Conservation (phyloP, 805 yeast genomes). For the Metschnikowia lochheadii region DNA sequence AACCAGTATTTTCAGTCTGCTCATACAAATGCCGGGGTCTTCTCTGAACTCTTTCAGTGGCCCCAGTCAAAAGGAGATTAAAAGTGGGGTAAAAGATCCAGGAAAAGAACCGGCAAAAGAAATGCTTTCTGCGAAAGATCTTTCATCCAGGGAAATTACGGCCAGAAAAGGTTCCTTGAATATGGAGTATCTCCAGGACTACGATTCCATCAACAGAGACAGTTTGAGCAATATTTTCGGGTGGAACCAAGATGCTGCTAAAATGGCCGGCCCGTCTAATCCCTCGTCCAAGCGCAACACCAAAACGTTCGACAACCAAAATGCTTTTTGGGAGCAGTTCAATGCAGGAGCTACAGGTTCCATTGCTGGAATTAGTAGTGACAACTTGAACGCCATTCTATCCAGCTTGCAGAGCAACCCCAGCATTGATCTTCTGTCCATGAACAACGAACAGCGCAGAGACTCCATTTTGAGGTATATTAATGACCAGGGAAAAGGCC, state of each 20-base stretch:
- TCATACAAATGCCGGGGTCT: conserved; percentile 38
- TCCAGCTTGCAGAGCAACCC: conserved; percentile 34
- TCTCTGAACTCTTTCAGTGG: conserved; percentile 31
- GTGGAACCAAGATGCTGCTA: conserved; percentile 22
- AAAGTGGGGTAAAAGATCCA: conserved; percentile 1
- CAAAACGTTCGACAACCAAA: conserved; percentile 9
- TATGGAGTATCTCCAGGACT: conserved; percentile 31
- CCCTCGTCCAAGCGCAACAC: conserved; percentile 9
- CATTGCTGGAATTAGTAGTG: conserved; percentile 26
- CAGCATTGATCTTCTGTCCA: conserved; percentile 34
- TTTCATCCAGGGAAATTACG: no score
- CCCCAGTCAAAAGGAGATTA: conserved; percentile 10
- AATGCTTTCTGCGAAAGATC: no score
- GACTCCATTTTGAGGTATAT: conserved; percentile 36
- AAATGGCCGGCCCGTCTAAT: conserved; percentile 3
- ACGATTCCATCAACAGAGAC: conserved; percentile 28
- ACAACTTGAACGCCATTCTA: conserved; percentile 30
- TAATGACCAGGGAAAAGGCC: conserved; percentile 28
- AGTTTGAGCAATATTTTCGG: conserved; percentile 25
- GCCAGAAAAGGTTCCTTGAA: background rate
- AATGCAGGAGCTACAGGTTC: conserved; percentile 24
- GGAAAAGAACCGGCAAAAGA: no score
- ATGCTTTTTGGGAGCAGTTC: conserved; percentile 25
- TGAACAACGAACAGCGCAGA: conserved; percentile 39
- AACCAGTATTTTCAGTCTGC: conserved; percentile 36